These are phyloP conservation scores for Amaranthus palmeri DNA, from an alignment of 148 eudicot species.

Conservation along the genomic window DNA sequence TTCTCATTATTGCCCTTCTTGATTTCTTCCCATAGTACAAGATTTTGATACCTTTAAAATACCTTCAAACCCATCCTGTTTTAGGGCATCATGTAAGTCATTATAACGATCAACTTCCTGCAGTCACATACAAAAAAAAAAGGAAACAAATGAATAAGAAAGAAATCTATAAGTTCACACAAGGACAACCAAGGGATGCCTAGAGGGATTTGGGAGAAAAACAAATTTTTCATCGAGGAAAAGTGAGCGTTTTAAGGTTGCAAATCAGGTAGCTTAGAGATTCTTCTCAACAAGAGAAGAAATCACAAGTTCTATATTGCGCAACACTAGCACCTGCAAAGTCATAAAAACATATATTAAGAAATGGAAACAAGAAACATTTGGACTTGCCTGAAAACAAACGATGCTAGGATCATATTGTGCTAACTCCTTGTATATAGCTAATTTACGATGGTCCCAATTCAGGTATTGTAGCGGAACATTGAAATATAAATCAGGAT, in stretches of 20 bases:
- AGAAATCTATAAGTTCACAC: slow-evolving; percentile 4
- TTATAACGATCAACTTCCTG: slow-evolving; percentile 86
- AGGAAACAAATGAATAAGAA: slow-evolving; percentile 7
- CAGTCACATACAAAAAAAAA: slow-evolving; percentile 13
- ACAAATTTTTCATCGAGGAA: background rate
- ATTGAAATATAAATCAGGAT: slow-evolving; percentile 52
- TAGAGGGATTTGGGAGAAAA: background rate
- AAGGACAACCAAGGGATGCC: background rate
- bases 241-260: background rate
- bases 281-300: background rate
- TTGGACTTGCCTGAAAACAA: slow-evolving; percentile 73
- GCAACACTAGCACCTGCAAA: background rate
- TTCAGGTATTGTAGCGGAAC: slow-evolving; percentile 43
- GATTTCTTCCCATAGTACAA: background rate
- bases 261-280: background rate
- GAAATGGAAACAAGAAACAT: slow-evolving; percentile 4
- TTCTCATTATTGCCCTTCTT: too few relatives aligned
- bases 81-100: slow-evolving; percentile 51
- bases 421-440: slow-evolving; percentile 51
- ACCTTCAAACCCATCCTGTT: slow-evolving; percentile 62
- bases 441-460: slow-evolving; percentile 61
- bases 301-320: background rate
- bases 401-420: slow-evolving; percentile 59
- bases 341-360: slow-evolving; percentile 5
- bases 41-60: slow-evolving; percentile 52